phyloP scores from a whole-genome alignment of 2,329 filamentous ascomycete species.

The Fusarium redolens region DNA sequence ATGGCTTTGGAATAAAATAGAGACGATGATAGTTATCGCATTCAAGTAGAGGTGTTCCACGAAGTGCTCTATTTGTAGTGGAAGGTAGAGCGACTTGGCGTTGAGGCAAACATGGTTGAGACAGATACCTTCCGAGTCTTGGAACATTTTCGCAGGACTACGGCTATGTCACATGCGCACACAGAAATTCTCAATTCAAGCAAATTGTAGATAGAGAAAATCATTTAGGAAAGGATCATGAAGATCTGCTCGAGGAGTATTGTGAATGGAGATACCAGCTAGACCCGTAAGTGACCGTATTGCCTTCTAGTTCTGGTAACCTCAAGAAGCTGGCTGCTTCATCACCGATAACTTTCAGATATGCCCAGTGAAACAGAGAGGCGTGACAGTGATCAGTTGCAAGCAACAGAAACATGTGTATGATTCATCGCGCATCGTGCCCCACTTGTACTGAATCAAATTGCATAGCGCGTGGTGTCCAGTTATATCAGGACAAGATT shows the following conservation, averaged over 20 bases:
- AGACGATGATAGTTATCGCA: background rate
- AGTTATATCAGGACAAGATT: background rate
- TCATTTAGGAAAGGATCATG: rapidly evolving
- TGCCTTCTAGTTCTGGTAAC: background rate
- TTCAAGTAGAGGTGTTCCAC: background rate
- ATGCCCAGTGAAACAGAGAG: background rate
- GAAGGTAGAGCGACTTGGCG: background rate
- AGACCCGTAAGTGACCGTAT: background rate
- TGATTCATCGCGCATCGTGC: too few relatives aligned
- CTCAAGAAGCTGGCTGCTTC: background rate
- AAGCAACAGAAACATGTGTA: rapidly evolving
- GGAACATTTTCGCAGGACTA: rapidly evolving
- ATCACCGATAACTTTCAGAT: background rate
- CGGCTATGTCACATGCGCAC: rapidly evolving
- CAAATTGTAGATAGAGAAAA: rapidly evolving
- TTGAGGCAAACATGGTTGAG: background rate
- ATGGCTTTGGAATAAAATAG: rapidly evolving
- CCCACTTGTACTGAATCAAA: background rate
- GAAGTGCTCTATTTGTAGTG: rapidly evolving
- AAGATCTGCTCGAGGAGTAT: background rate
- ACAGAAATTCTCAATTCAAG: rapidly evolving
- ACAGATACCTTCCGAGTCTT: rapidly evolving
- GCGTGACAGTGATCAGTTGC: rapidly evolving
- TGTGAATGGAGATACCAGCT: background rate
- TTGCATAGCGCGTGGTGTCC: rapidly evolving